Base-by-base conservation (phyloP, 1,284 basidiomycete genomes). In the Pseudozyma pruni region DNA sequence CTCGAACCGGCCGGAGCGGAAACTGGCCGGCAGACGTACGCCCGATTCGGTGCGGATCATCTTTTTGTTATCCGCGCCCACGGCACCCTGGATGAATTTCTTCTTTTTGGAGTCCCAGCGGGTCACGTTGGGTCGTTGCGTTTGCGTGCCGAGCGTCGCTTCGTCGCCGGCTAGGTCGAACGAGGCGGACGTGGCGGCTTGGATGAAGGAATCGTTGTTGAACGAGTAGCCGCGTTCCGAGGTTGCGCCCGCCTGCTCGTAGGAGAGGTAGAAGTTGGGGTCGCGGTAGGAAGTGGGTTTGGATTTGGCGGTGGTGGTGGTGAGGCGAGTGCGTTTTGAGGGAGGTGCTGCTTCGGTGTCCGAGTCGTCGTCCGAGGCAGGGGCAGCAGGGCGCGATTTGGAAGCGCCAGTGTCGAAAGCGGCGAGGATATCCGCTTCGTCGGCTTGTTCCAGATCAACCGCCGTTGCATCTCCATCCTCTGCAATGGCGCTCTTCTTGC, bases 21-120 rank as follows among this genome's bases (percentile, higher is more conserved):
- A 99, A 8, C 89, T 90, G 0, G 94, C 94, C 1, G 96, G 96
- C n/a, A 99, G 86, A 44, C 91, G 89, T 14, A 90, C 89, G 1
- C 96, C 96, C 69, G 90, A 93, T 83, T 99, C 96, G 2, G 93
- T 94, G 69, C 88, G 89, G 73, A 99, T 91, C 74, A 98, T 86
- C 83, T 97, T 98, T 76, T 95, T 87, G 83, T 98, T 98, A 83
- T 98, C 94, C 4, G 92, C 88, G 5, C 94, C 94, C 29, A 86
- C 86, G 37, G 89, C 89, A 8, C 92, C 93, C 74, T 90, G 88
- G 37, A 96, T 86, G 74, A 98, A 98, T 78, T 91, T 93, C 83
- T 97, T 97, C 84, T 93, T 95, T 85, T 95, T 97, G 75, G 91
- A 90, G 83, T 98, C 94, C 96, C 96, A 99, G 29, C 85, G 88